These are phyloP conservation scores for Nicotiana attenuata DNA, from an alignment of 257 asterid species.

Conservation along the genomic window DNA sequence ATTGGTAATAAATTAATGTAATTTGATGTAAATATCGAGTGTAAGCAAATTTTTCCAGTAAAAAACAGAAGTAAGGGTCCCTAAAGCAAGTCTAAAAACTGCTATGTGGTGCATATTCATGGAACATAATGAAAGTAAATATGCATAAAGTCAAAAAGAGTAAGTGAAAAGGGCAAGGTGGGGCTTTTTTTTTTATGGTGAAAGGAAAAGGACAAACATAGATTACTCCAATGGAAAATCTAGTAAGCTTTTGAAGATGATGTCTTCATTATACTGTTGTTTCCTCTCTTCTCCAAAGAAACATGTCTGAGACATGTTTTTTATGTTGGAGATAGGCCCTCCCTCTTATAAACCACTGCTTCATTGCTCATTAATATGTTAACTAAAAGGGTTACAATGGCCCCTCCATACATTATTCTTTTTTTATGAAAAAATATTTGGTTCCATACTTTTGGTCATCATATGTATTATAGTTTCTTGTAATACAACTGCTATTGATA, in stretches of 20 bases:
- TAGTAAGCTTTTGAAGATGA: conserved; percentile 15
- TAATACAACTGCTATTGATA: neutral
- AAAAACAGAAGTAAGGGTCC: no score
- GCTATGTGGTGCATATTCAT: conserved; percentile 13
- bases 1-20: no score
- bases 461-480: neutral
- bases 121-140: conserved; percentile 24
- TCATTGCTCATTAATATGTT: conserved; percentile 31
- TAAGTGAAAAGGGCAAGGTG: neutral
- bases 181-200: neutral
- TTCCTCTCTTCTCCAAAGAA: conserved; percentile 12
- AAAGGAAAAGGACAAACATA: neutral
- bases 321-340: conserved; percentile 32
- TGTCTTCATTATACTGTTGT: conserved; percentile 14
- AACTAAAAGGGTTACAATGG: conserved; percentile 35
- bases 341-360: conserved; percentile 20
- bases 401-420: conserved; percentile 16
- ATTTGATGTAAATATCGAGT: no score
- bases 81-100: no score
- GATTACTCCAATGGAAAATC: conserved; percentile 5
- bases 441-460: conserved; percentile 3
- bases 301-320: conserved; percentile 78
- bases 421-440: conserved; percentile 8
- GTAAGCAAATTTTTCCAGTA: no score
- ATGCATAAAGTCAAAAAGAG: conserved; percentile 26